Percentiles rank a stretch among this genome's conserved stretches.
Conservation (phyloP, 106 monocot genomes). For the Amphibolis antarctica region DNA sequence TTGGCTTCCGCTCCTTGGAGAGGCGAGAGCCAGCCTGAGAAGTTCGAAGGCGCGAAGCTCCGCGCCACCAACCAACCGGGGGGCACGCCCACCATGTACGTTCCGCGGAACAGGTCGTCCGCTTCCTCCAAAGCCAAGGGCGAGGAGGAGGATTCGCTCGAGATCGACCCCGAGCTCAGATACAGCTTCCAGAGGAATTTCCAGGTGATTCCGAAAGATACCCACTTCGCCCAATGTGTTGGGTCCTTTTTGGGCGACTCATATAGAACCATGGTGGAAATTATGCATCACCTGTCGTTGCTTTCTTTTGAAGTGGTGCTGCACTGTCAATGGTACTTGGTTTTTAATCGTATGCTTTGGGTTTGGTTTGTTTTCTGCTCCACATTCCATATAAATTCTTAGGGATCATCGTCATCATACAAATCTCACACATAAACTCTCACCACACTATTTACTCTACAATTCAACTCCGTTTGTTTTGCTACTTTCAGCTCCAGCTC, state of each 20-base stretch:
- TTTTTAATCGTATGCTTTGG: not conserved
- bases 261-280: too few species aligned
- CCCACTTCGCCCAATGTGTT: not conserved
- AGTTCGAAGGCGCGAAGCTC: conserved; percentile 23
- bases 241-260: too few species aligned
- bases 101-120: conserved; percentile 20
- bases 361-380: too few species aligned
- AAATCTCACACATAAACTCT: too few species aligned
- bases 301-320: not conserved
- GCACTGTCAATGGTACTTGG: not conserved
- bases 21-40: conserved; percentile 15
- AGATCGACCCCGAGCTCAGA: conserved; percentile 34
- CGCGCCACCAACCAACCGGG: conserved; percentile 27
- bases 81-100: conserved; percentile 23
- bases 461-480: too few species aligned
- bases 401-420: too few species aligned
- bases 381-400: too few species aligned
- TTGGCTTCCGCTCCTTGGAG: conserved; percentile 35
- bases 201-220: conserved; percentile 6
- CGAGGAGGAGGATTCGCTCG: conserved; percentile 9
- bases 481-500: too few species aligned
- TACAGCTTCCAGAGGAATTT: conserved; percentile 36
- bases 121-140: conserved; percentile 4
- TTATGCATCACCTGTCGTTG: too few species aligned
- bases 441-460: too few species aligned